Conservation (phyloP, 352 stramenopile genomes). For the Pythium myriotylum region DNA sequence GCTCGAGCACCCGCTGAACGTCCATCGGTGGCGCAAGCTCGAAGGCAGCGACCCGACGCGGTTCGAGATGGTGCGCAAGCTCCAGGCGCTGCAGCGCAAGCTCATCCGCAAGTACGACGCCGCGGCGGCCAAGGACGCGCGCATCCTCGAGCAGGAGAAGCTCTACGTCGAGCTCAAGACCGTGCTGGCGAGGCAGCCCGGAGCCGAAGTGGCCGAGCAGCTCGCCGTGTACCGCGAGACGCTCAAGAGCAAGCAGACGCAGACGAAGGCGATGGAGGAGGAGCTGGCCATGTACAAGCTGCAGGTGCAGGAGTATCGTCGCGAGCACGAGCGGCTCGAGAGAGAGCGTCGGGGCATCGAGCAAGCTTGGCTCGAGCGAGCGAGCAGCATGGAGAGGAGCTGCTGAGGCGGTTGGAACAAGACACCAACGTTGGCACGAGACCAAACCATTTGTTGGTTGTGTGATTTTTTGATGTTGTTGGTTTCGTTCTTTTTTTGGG, state of each 20-base stretch:
- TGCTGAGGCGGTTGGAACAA: too few relatives aligned
- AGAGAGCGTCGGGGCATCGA: constrained; percentile 64
- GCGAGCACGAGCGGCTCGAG: constrained; percentile 64
- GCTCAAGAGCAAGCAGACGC: constrained; percentile 82
- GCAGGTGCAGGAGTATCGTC: constrained; percentile 84
- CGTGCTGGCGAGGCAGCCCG: constrained; percentile 84
- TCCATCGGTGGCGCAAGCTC: constrained; percentile 91
- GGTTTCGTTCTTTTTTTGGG: too few relatives aligned
- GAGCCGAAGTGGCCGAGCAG: constrained; percentile 88
- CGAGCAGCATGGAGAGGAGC: neutral
- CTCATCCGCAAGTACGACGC: constrained; percentile 87
- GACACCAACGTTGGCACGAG: too few relatives aligned
- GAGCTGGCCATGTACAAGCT: constrained; percentile 94
- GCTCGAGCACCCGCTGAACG: constrained; percentile 90
- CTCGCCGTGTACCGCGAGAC: constrained; percentile 86
- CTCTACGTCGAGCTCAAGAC: constrained; percentile 92
- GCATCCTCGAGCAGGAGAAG: constrained; percentile 90
- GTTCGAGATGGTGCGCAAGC: constrained; percentile 88
- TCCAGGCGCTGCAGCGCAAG: constrained; percentile 86
- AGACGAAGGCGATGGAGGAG: constrained; percentile 87
- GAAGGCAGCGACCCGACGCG: constrained; percentile 88
- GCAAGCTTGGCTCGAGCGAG: constrained; percentile 54
- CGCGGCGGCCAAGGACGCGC: constrained; percentile 61
- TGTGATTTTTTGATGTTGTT: too few relatives aligned
- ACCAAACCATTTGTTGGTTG: too few relatives aligned